Evolutionary conservation across 2,329 filamentous ascomycete genomes (phyloP), one percentile per base, ranked within the genome.

Genomic region (Sarocladiaceae sp.): DNA sequence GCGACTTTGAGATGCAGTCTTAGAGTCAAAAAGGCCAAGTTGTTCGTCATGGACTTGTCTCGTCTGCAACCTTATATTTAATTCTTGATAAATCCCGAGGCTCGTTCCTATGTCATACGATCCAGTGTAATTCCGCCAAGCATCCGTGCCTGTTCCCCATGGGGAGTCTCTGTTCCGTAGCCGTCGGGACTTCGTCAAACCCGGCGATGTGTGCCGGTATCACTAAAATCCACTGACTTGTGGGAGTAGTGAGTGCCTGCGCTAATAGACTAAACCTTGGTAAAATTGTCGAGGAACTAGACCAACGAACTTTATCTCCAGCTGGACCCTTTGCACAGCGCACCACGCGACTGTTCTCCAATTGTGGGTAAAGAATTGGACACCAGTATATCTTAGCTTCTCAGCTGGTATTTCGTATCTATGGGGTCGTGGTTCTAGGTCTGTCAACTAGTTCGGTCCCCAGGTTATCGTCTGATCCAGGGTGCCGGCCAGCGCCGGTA

Each of bases 151-250:
- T 33, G 8, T 15, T 33, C 29, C 29, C 10, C 29, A 33, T 33
- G 29, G 15, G 15, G 29, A 33, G 29, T 33, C 29, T 33, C 29
- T n/a, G 15, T 33, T 33, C 29, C 29, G 29, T 17, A 8, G 46
- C 22, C n/a, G 33, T 17, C 22, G 8, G 23, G 46, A 28, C 4
- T 28, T 29, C 11, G 25, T 22, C 23, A 31, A 31, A 31, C 22
- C 46, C 46, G 46, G 46, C 17, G 12, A 49, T 29, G n/a, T 29
- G 15, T 22, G 25, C 46, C 46, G 46, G 46, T 28, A 17, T 40
- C 20, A 12, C 15, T 22, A 22, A 22, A 18, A 12, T 39, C 17
- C 22, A 20, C 37, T 42, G 37, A 33, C 29, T 33, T 15, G 29
- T 15, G 10, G 15, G 8, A 33, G 29, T 15, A 8, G 29, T 15